Evolutionary conservation across 2,329 filamentous ascomycete genomes (phyloP), one percentile per base, ranked within the genome.

Genomic region (Botrytis cinerea): DNA sequence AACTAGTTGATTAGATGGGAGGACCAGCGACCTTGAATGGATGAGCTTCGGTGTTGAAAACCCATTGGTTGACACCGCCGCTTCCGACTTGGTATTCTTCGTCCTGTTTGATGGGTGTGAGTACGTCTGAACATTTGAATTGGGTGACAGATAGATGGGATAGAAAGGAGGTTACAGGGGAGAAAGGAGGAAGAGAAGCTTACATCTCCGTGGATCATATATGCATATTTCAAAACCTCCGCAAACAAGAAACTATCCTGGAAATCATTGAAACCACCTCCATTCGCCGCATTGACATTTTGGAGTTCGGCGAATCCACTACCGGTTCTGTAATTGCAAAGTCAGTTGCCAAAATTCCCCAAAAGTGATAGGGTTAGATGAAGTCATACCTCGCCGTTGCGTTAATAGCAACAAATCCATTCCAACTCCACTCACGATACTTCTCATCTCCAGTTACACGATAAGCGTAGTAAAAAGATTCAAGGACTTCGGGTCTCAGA

Each of bases 181-280:
- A 7, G 22, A 8, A 28, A 35, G 25, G 18, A 18, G 9, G 22
- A 40, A 32, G 12, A 8, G 54, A 46, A n/a, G 77, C 79, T 77
- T 74, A 80, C 80, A 70, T 78, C 77, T 12, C 76, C 75, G 59
- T 81, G 78, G 46, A 93, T 92, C 78, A 97, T 81, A 83, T 93
- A 97, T 73, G 87, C 85, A 81, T 97, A 97, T 86, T 97, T 97
- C 81, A 97, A 81, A 75, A 94, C 92, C 84, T 97, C 94, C 0
- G 94, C 93, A 81, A 97, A 94, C 85, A 92, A 91, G 84, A 96
- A 97, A 78, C 92, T 95, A 83, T 97, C 93, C 85, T 95, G 92
- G 81, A 91, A 91, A 81, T 97, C 89, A 60, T 82, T 82, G 74
- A 87, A 89, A 0, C 83, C 82, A 1, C 92, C 92, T 16, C 92